Evolutionary conservation across 208 protist genomes (phyloP), one percentile per base, ranked within the genome.

Genomic region (Trichomonas gallinae): DNA sequence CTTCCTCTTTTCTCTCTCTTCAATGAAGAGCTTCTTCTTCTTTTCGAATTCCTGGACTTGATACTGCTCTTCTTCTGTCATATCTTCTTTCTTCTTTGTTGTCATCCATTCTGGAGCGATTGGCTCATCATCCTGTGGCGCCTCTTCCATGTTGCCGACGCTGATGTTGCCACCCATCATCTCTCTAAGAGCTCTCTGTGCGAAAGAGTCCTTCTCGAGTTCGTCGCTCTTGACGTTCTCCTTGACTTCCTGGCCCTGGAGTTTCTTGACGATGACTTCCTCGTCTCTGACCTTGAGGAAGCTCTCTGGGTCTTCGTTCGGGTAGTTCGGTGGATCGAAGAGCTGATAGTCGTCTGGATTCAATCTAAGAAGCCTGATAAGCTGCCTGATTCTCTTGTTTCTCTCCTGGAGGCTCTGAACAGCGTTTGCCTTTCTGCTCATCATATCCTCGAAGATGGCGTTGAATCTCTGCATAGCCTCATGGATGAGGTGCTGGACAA

Each of bases 31-130:
- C 44, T 93, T 93, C 17, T 48, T 34, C 45, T 93, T 93, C 87
- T 93, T 93, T 38, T 93, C 87, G 34, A 93, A 93, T 93, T 93
- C 87, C 26, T 34, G n/a, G 26, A 93, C 45, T 93, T 93, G 87
- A 36, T 93, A 93, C 36, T 93, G 87, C 46, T 93, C 87, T 93
- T 93, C 87, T 51, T 93, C 87, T 38, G 87, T 93, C n/a, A 93
- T 48, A 36, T 93, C 87, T 51, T 93, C 87, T 51, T 93, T 93
- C 87, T 93, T 93, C 87, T 93, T 93, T 10, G 11, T 48, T 42
- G 42, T 44, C 87, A 93, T 93, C 87, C 87, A 93, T 58, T 93
- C 87, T 17, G 87, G 87, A 38, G 40, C 13, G 38, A 58, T 44
- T 51, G 87, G 87, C 31, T 93, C 87, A 51, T 93, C 87, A 51